A percentile compares a stretch with the other conserved stretches of the same genome.
Evolutionary conservation across 2,329 filamentous ascomycete species (phyloP).

Genomic region (Penicillium italicum): DNA sequence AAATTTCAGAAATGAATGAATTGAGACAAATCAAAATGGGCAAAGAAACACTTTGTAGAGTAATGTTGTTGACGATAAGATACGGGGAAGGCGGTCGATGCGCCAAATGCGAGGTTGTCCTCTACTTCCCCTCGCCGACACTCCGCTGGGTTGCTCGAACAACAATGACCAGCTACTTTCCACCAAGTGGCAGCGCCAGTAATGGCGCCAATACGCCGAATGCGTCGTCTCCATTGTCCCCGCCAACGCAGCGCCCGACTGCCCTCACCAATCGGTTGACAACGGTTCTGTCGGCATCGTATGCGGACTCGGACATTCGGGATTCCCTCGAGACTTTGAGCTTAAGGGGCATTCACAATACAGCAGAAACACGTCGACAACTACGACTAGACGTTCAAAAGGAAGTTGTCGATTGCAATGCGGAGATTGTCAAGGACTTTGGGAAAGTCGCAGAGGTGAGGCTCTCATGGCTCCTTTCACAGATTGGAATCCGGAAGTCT

Average conservation of each 20-base stretch:
- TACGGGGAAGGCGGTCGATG: slow-evolving; percentile 22
- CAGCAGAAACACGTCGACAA: slow-evolving; percentile 71
- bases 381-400: slow-evolving; percentile 80
- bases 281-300: slow-evolving; percentile 82
- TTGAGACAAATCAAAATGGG: background rate
- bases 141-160: slow-evolving; percentile 9
- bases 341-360: slow-evolving; percentile 66
- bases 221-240: slow-evolving; percentile 31
- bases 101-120: slow-evolving; percentile 15
- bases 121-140: slow-evolving; percentile 20
- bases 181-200: slow-evolving; percentile 23
- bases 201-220: slow-evolving; percentile 27
- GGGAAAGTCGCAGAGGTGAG: slow-evolving; percentile 80
- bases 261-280: slow-evolving; percentile 79
- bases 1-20: background rate
- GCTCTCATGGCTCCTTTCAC: background rate
- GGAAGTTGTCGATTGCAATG: slow-evolving; percentile 91
- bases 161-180: slow-evolving; percentile 38
- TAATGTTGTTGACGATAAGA: slow-evolving; percentile 20
- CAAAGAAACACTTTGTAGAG: background rate
- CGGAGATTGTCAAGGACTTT: slow-evolving; percentile 81
- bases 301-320: slow-evolving; percentile 86
- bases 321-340: slow-evolving; percentile 79
- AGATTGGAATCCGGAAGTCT: slow-evolving; percentile 4
- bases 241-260: slow-evolving; percentile 46